phyloP scores from a whole-genome alignment of 495 filamentous ascomycete species.

The Wilcoxina mikolae region DNA sequence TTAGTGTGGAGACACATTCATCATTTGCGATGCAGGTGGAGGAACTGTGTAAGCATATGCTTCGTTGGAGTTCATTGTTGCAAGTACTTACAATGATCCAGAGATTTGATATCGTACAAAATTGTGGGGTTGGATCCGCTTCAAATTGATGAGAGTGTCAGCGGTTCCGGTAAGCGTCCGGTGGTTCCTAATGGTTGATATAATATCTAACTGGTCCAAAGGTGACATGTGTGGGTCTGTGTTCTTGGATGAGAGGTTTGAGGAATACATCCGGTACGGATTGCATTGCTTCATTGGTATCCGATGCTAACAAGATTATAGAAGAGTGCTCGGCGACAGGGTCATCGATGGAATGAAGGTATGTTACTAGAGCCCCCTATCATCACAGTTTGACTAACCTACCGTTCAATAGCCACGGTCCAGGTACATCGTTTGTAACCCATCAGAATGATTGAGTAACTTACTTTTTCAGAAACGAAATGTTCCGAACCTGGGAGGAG shows the following conservation, averaged over 20 bases:
- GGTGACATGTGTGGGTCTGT: constrained; percentile 13
- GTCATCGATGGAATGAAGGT: constrained; percentile 30
- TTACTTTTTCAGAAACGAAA: constrained; percentile 32
- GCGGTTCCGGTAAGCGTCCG: constrained; percentile 31
- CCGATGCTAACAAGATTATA: no score
- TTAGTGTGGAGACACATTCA: constrained; percentile 60
- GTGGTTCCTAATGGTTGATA: background rate
- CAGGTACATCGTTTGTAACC: no score
- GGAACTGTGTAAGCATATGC: constrained; percentile 35
- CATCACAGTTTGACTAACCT: no score
- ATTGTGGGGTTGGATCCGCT: constrained; percentile 38
- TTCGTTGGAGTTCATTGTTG: background rate
- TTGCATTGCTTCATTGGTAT: no score
- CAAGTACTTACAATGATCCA: background rate
- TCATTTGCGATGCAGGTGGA: constrained; percentile 62
- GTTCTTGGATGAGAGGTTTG: constrained; percentile 41
- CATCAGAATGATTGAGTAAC: no score
- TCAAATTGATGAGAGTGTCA: constrained; percentile 35
- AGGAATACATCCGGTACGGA: constrained; percentile 50
- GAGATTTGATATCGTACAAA: constrained; percentile 38
- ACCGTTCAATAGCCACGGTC: no score
- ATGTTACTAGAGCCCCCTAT: no score
- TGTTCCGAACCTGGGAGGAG: constrained; percentile 30
- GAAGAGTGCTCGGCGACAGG: constrained; percentile 59
- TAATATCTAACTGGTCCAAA: constrained; percentile 30